Evolutionary conservation across 2,329 filamentous ascomycete species (phyloP).

Genomic region (Cytospora paraplurivora): DNA sequence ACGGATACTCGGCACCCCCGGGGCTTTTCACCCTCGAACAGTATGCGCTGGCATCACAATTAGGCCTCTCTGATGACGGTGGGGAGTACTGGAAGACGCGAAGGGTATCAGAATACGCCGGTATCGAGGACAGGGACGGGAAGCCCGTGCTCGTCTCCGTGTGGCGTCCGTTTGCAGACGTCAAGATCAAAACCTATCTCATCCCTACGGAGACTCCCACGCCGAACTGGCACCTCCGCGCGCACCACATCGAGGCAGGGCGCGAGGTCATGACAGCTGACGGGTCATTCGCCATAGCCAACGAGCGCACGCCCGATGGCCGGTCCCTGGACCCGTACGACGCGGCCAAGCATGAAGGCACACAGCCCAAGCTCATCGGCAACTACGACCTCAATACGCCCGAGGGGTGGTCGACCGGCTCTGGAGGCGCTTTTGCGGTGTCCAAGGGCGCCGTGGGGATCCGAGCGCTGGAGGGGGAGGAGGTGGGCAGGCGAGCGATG

Average conservation of each 20-base stretch:
- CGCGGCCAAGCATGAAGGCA: conserved; percentile 49
- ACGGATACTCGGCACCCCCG: conserved; percentile 76
- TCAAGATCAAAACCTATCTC: conserved; percentile 65
- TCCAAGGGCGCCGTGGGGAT: conserved; percentile 60
- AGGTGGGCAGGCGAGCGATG: conserved; percentile 56
- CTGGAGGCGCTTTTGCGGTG: conserved; percentile 57
- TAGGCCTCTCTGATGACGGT: conserved; percentile 75
- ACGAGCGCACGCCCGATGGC: conserved; percentile 50
- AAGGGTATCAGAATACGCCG: conserved; percentile 65
- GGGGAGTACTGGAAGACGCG: conserved; percentile 80
- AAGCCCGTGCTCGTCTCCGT: conserved; percentile 65
- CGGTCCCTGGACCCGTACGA: conserved; percentile 56
- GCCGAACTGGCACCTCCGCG: conserved; percentile 71
- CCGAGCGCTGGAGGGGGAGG: conserved; percentile 54
- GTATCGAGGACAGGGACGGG: conserved; percentile 56
- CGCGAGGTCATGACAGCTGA: conserved; percentile 71
- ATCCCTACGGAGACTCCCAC: conserved; percentile 60
- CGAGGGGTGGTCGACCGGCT: conserved; percentile 54
- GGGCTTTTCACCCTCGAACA: conserved; percentile 76
- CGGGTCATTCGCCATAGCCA: conserved; percentile 71
- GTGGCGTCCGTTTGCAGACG: conserved; percentile 73
- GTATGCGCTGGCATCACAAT: conserved; percentile 72
- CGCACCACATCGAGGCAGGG: conserved; percentile 62
- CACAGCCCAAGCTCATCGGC: conserved; percentile 57
- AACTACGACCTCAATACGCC: conserved; percentile 61